These are phyloP conservation scores for Dendryphion nanum DNA, from an alignment of 2,329 filamentous ascomycete genomes.

Conservation along the genomic window DNA sequence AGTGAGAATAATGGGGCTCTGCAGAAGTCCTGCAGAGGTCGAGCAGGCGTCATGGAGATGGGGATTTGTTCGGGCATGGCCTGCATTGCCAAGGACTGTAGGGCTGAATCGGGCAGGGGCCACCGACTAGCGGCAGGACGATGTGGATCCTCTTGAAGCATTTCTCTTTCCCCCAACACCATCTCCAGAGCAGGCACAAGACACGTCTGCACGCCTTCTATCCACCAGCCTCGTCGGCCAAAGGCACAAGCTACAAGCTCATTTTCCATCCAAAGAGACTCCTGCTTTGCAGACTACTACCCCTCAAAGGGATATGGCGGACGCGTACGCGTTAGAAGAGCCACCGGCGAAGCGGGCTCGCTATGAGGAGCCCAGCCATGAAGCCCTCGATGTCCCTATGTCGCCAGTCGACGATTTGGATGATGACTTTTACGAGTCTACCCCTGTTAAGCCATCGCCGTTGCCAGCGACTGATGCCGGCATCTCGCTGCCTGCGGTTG, in stretches of 20 bases:
- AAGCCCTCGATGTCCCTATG: slow-evolving; percentile 37
- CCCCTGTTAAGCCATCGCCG: slow-evolving; percentile 27
- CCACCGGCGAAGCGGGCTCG: slow-evolving; percentile 43
- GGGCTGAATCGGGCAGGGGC: no score
- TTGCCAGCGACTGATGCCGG: slow-evolving; percentile 16
- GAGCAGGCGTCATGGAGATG: no score
- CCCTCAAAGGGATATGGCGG: slow-evolving; percentile 28
- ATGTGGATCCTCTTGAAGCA: no score
- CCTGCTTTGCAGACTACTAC: no score
- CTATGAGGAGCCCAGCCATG: slow-evolving; percentile 36
- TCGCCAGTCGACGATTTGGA: slow-evolving; percentile 41
- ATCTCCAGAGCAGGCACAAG: no score
- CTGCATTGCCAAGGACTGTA: no score
- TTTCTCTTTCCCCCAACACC: no score
- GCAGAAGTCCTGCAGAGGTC: no score
- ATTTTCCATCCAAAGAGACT: no score
- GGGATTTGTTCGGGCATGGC: no score
- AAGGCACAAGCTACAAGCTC: slow-evolving; percentile 13
- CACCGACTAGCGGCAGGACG: no score
- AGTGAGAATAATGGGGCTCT: no score
- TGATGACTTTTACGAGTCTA: slow-evolving; percentile 40
- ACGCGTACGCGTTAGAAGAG: slow-evolving; percentile 26
- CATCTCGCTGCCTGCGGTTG: slow-evolving; percentile 16
- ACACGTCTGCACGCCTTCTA: not conserved
- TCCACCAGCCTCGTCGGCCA: not conserved